phyloP scores from a whole-genome alignment of 768 basidiomycete genomes.

The Boletus pseudo-olivaceus region DNA sequence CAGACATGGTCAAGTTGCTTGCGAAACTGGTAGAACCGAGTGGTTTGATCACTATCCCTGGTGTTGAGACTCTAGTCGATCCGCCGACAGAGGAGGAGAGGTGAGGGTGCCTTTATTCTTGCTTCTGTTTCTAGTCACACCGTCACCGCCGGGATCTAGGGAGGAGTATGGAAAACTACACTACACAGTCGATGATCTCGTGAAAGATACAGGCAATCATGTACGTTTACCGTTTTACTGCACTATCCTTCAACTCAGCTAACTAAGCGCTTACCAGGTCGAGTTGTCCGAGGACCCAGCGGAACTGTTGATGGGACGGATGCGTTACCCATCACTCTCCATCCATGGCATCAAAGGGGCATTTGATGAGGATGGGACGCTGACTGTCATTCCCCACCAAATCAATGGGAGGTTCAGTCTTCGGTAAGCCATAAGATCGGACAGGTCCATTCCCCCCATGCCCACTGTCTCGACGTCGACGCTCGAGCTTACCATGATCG shows the following conservation, averaged over 20 bases:
- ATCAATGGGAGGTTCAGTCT: background rate
- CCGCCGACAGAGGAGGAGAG: background rate
- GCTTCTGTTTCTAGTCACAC: background rate
- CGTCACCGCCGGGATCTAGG: background rate
- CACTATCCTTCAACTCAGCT: background rate
- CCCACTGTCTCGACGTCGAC: background rate
- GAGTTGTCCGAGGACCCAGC: background rate
- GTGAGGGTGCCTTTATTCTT: background rate
- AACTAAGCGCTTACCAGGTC: background rate
- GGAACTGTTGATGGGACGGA: constrained; percentile 4
- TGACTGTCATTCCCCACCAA: background rate
- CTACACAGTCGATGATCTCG: constrained; percentile 1
- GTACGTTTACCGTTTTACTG: background rate
- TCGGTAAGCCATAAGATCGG: background rate
- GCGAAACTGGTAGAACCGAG: background rate
- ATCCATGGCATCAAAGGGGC: constrained; percentile 2
- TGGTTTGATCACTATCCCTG: constrained; percentile 61
- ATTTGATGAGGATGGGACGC: background rate
- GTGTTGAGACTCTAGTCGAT: background rate
- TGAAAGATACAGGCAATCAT: background rate
- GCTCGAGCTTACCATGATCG: background rate
- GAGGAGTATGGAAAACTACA: background rate
- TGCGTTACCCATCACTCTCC: constrained; percentile 4
- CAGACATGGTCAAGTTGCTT: background rate
- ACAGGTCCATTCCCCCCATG: background rate